Evolutionary conservation across 176 grass and related monocot genomes (phyloP), one percentile per base, ranked within the genome.

Genomic region (Saccharum spontaneum): DNA sequence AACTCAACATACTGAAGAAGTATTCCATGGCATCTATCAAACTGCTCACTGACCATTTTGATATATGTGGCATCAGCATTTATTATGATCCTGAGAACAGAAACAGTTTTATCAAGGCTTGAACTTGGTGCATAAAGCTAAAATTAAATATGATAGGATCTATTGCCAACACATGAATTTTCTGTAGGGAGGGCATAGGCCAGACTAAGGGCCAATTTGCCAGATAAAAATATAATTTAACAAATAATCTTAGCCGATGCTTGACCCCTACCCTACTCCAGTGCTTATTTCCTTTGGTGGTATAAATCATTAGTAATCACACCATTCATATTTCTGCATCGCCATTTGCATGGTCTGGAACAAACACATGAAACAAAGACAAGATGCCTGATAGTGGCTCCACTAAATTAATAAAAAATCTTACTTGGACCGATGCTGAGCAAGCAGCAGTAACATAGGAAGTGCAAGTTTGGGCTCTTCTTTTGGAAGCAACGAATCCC

Each of bases 31-130:
- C 93, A 96, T 83, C 94, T 96, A 85, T 99, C 97, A 86, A 96
- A 99, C 82, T 97, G 94, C 81, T 99, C 97, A 45, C 97, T 99
- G 57, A 99, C 88, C 97, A 99, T 97, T 90, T 99, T 99, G 90
- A 99, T 99, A 82, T 99, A 92, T 82, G 90, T 88, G 22, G 97
- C 97, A 92, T 94, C 88, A 10, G 93, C 91, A 65, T 94, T 97
- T 88, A 94, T 91, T 75, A 99, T 87, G 89, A 99, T 82, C 94
- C 97, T 99, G 78, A 89, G 31, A 62, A 79, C 26, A 87, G 78
- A 80, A 74, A 15, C n/a, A 64, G 54, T 61, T 31, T 40, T 79
- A 76, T 68, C 52, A 87, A 80, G 23, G 45, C 80, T 69, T 39
- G 88, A 77, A 48, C 77, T 41, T 65, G 18, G 57, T 49, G 26